Percentiles rank a stretch among this genome's conserved stretches.
Conservation (phyloP, 2,329 filamentous ascomycete species). For the Exophiala sideris region DNA sequence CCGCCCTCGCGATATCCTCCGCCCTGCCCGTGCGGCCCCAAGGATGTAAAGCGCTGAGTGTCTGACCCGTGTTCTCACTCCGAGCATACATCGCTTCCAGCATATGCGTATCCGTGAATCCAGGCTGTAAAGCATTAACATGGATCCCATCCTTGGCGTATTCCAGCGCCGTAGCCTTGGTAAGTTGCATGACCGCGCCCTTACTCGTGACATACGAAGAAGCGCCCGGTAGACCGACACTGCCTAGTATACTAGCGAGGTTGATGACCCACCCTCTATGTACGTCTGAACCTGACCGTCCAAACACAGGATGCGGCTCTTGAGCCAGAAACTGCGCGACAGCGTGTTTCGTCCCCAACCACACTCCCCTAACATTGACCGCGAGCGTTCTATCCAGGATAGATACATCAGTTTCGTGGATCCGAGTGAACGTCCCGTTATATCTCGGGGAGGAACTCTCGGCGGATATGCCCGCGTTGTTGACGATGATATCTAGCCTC, state of each 20-base stretch:
- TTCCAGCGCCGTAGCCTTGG: constrained; percentile 44
- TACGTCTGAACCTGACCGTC: constrained; percentile 18
- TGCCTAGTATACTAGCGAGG: constrained; percentile 12
- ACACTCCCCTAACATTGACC: constrained; percentile 41
- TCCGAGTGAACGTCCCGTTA: constrained; percentile 2
- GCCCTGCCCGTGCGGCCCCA: constrained; percentile 31
- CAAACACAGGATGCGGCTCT: constrained; percentile 13
- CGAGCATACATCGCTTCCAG: constrained; percentile 35
- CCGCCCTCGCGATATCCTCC: constrained; percentile 39
- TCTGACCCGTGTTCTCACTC: background rate
- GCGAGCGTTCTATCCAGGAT: constrained; percentile 17
- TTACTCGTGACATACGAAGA: constrained; percentile 46
- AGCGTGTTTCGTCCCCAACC: constrained; percentile 39
- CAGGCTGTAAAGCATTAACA: constrained; percentile 43
- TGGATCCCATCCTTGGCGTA: constrained; percentile 43
- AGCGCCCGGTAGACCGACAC: constrained; percentile 17
- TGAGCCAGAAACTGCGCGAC: constrained; percentile 23
- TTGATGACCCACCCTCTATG: constrained; percentile 45
- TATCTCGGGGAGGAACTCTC: background rate
- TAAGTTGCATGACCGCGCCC: constrained; percentile 46
- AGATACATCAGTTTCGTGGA: constrained; percentile 12
- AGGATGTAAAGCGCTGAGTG: constrained; percentile 10
- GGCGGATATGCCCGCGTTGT: constrained; percentile 30
- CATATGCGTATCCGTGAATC: constrained; percentile 39
- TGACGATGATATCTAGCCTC: constrained; percentile 38